Base-by-base conservation (phyloP, 768 basidiomycete genomes). In the Dentipellis sp. region DNA sequence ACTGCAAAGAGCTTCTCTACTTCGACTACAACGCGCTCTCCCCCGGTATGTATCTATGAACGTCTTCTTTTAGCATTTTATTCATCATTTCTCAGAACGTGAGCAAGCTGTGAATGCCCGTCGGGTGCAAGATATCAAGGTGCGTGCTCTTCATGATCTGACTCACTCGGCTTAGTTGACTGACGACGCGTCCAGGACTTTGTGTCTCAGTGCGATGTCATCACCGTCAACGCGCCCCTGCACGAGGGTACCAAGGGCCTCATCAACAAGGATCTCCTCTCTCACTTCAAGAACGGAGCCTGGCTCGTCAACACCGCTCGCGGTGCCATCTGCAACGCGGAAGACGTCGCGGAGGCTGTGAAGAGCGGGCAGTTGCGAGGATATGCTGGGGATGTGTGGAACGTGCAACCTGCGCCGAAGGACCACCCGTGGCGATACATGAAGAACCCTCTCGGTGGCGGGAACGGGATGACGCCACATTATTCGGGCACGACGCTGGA, bases 361-460 rank as follows among this genome's bases (percentile, higher is more conserved):
- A 63, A 71, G 59, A 68, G 64, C 23, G 75, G 76, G 9, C 71
- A 75, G 29, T 60, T 76, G 53, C 59, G 61, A 21, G 75, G 60
- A 12, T 65, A 61, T 53, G 56, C 63, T 23, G 66, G 67, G 23
- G 68, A 72, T 58, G 69, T 72, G 12, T 69, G 71, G 58, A 59
- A 59, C 46, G 66, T 66, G 9, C 74, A 76, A 58, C 75, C 77
- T 10, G 69, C 75, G 2, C 74, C 74, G 1, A 64, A 61, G 38
- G 70, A 74, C 54, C 76, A 78, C 72, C 72, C 86, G 47, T 94
- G 88, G 93, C 79, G 92, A 51, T 83, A 79, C 16, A 78, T 82
- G 76, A 84, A 86, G 73, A 91, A 91, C 74, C 79, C 82, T 22
- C 78, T 87, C 10, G 84, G 83, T 14, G 89, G 81, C 58, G 91